Percentiles rank a stretch among this genome's conserved stretches.
Evolutionary conservation across 257 asterid species (phyloP).

Genomic region (Solanum habrochaites): DNA sequence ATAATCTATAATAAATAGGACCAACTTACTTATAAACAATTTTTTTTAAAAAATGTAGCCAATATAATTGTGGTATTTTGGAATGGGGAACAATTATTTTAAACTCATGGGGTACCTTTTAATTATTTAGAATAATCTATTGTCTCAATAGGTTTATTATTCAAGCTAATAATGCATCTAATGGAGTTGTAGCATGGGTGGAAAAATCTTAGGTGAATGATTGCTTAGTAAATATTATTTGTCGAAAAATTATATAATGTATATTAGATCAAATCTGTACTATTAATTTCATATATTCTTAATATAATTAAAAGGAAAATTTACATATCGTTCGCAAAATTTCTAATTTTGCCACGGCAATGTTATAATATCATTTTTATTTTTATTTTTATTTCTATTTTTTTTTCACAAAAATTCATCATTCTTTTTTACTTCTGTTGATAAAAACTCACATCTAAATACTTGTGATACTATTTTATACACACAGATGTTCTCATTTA

Average conservation of each 20-base stretch:
- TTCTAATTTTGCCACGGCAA: too few relatives aligned
- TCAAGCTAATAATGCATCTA: not conserved
- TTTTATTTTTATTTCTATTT: too few relatives aligned
- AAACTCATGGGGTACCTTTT: not conserved
- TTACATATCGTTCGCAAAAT: rapidly evolving
- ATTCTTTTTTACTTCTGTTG: too few relatives aligned
- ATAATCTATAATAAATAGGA: not conserved
- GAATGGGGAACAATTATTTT: not conserved
- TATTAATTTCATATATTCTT: too few relatives aligned
- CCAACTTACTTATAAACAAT: not conserved
- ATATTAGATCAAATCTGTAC: too few relatives aligned
- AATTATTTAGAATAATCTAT: not conserved
- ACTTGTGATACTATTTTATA: too few relatives aligned
- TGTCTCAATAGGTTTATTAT: not conserved
- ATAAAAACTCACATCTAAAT: too few relatives aligned
- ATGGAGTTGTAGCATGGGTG: not conserved
- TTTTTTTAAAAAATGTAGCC: not conserved
- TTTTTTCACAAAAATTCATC: too few relatives aligned
- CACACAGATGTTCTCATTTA: too few relatives aligned
- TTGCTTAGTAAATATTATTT: too few relatives aligned
- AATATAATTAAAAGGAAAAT: not conserved
- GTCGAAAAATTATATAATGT: too few relatives aligned
- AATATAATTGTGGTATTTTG: not conserved
- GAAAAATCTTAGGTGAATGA: not conserved
- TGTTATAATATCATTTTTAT: too few relatives aligned